Base-by-base conservation (phyloP, 2,329 filamentous ascomycete genomes). In the Colletotrichum chlorophyti region DNA sequence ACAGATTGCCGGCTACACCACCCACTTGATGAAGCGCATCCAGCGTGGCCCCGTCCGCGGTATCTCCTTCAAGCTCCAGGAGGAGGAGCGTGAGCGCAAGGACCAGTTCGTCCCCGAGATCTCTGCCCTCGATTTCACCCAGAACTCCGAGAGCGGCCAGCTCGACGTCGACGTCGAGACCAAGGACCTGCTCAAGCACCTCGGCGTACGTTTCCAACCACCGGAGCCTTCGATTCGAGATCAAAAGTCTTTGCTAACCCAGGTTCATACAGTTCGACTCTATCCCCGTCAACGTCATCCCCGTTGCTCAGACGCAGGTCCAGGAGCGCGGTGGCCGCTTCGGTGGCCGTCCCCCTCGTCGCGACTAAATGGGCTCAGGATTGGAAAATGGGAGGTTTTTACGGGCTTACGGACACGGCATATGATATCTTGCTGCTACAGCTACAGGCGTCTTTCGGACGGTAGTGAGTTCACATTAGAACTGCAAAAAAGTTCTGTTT, bases 11-110 rank as follows among this genome's bases (percentile, higher is more conserved):
- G 95, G 95, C 74, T 98, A 97, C 89, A 97, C 94, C 73, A 98
- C 95, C 69, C 93, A 96, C 79, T 79, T 96, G 82, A 99, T 99
- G 96, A 98, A 98, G 90, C 95, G 95, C 82, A 99, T 99, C 73
- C 95, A 98, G 87, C 93, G 95, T 79, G 95, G 95, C 68, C 95
- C 95, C 68, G 95, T 99, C 81, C 96, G 95, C 74, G 95, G 95
- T 86, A 99, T 99, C 83, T 99, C 96, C 81, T 99, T 99, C 93
- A 99, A 99, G 89, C 91, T 99, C 63, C 95, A 99, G 85, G 95
- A 99, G 86, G 95, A 99, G 86, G 95, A 99, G 90, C 92, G 95
- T 87, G 95, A 99, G 85, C 91, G 95, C 79, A 99, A 99, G 91
- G 95, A 99, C 86, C 95, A 99, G 86, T 99, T 97, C 85, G 95